These are phyloP conservation scores for Nicotiana paniculata DNA, from an alignment of 257 asterid genomes.

Conservation along the genomic window DNA sequence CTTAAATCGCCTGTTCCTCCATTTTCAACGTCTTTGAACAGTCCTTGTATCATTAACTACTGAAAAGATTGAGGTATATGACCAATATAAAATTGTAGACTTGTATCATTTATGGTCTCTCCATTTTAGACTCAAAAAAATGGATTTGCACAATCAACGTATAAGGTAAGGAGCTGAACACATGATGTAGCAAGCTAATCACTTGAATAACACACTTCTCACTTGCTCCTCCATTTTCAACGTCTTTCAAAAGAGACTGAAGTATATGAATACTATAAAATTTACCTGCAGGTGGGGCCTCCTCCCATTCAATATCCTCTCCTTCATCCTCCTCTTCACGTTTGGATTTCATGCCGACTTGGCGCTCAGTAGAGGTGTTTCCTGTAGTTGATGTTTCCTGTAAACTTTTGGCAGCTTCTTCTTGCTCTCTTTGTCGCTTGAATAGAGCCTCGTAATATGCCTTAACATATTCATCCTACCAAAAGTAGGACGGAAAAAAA, in stretches of 20 bases:
- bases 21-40: background rate
- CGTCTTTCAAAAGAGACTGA: background rate
- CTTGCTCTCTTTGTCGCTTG: conserved; percentile 54
- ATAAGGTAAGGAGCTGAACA: conserved; percentile 3
- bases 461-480: conserved; percentile 70
- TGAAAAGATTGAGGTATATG: background rate
- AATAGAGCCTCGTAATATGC: conserved; percentile 86
- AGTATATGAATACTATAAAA: background rate
- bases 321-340: conserved; percentile 55
- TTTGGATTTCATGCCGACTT: conserved; percentile 69
- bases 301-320: conserved; percentile 82
- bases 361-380: conserved; percentile 46
- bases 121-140: background rate
- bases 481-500: background rate
- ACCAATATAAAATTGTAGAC: background rate
- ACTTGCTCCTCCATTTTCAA: background rate
- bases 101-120: background rate
- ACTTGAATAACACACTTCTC: background rate
- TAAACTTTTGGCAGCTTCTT: conserved; percentile 41
- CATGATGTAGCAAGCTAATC: background rate
- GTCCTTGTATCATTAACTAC: background rate
- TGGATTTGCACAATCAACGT: background rate
- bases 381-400: conserved; percentile 25
- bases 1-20: background rate
- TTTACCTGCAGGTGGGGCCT: conserved; percentile 66